Percentiles rank a stretch among this genome's conserved stretches.
Evolutionary conservation across 192 early-diverging fungal species (phyloP).

Genomic region (Borealophlyctis nickersoniae): DNA sequence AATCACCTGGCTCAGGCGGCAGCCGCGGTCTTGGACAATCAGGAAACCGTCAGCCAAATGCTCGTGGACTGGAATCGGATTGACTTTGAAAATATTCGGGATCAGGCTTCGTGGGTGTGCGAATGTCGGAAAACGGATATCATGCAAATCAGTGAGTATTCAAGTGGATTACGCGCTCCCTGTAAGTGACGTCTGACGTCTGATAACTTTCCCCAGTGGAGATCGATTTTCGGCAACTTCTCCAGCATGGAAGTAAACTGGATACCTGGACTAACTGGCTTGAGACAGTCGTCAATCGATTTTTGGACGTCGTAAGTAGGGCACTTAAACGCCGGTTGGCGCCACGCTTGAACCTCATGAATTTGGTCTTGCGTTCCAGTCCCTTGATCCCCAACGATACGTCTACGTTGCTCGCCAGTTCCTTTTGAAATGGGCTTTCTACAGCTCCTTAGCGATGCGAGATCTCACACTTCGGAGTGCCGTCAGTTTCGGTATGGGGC

Average conservation of each 20-base stretch:
- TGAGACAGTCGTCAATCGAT: constrained; percentile 33
- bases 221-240: constrained; percentile 33
- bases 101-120: constrained; percentile 49
- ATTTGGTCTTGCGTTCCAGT: no score
- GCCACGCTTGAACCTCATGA: no score
- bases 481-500: constrained; percentile 39
- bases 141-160: constrained; percentile 33
- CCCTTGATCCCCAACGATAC: constrained; percentile 31
- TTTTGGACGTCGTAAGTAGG: no score
- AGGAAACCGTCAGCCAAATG: constrained; percentile 31
- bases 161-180: no score
- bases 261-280: constrained; percentile 44
- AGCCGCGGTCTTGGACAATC: constrained; percentile 30
- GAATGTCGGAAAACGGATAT: constrained; percentile 43
- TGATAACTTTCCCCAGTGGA: no score
- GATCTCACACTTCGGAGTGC: constrained; percentile 38
- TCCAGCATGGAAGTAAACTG: constrained; percentile 22
- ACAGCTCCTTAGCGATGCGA: constrained; percentile 36
- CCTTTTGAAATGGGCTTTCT: constrained; percentile 48
- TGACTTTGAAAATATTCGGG: constrained; percentile 42
- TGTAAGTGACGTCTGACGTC: no score
- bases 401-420: constrained; percentile 44
- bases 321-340: no score
- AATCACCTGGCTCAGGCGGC: constrained; percentile 44
- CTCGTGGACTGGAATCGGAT: constrained; percentile 40